Evolutionary conservation across 2,329 filamentous ascomycete species (phyloP), one percentile per base, ranked within the genome.

Genomic region (Coleophoma eucalyptorum): DNA sequence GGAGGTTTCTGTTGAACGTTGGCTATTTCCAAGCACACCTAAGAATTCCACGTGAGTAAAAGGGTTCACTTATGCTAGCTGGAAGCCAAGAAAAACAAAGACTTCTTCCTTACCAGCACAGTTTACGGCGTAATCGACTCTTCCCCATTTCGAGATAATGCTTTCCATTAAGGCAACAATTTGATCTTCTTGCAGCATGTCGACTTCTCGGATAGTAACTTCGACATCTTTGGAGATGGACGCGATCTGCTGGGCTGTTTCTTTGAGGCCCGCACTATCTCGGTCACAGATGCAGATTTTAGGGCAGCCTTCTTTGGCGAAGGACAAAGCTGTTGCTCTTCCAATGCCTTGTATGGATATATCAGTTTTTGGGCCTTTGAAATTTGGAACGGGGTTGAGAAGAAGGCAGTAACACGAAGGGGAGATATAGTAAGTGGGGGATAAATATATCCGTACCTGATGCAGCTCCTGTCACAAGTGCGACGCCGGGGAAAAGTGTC

Each of bases 51-150:
- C 4, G n/a, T 44, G 10, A 32, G n/a, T 15, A 44, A 40, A 40
- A n/a, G 13, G n/a, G 8, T 21, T n/a, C 20, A 43, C 19, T 43
- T 3, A 21, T 10, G 6, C 16, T 18, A 43, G 15, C 4, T 43
- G 7, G 2, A 3, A 20, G 11, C 10, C 37, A 15, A 12, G 15
- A 7, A 16, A 15, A 19, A n/a, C 15, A 19, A 40, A 19, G 21
- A 3, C 12, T 7, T 19, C 10, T 2, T 16, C 53, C 53, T 34
- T 44, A 69, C 68, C 72, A 20, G 73, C 74, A 51, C 65, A 69
- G 59, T 77, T 76, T 34, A 73, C 67, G 16, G 69, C 70, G 59
- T 77, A 77, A 59, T 77, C 73, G 15, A 77, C 65, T 4, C 72
- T 62, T 0, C 69, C 69, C 49, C 71, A 73, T 13, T 60, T 55